A percentile compares a stretch with the other conserved stretches of the same genome.
Evolutionary conservation across 108 stramenopile species (phyloP).

Genomic region (Hondaea fermentalgiana): DNA sequence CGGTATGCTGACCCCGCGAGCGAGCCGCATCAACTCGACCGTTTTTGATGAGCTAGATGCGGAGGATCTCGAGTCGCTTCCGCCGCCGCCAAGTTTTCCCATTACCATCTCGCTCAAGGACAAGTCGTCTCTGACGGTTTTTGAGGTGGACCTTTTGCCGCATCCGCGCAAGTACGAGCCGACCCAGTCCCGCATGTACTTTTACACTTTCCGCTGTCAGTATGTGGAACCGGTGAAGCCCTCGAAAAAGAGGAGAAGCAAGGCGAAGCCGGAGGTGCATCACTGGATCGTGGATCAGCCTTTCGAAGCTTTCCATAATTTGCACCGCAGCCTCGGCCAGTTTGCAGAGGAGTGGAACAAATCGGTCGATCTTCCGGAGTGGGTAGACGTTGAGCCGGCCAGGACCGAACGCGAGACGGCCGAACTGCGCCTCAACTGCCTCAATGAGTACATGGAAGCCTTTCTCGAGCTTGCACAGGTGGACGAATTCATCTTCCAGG

Average conservation of each 20-base stretch:
- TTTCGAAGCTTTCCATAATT: neutral
- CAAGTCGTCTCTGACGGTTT: neutral
- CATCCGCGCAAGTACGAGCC: neutral
- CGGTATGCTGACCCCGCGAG: neutral
- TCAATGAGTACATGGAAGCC: neutral
- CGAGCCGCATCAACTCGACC: neutral
- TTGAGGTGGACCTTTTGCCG: neutral
- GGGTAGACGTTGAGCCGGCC: neutral
- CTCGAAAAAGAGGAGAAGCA: neutral
- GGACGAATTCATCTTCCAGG: neutral
- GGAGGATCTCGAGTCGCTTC: neutral
- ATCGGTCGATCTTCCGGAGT: neutral
- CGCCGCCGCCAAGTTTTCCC: neutral
- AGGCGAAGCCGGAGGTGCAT: neutral
- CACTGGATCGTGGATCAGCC: constrained; percentile 13
- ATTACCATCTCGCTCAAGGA: neutral
- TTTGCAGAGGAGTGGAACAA: neutral
- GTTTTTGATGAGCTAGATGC: neutral
- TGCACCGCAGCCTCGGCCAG: neutral
- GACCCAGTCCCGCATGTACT: neutral
- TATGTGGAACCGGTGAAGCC: neutral
- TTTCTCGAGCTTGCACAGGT: neutral
- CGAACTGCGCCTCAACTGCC: neutral
- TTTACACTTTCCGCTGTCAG: neutral
- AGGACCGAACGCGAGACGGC: neutral